Evolutionary conservation across 495 filamentous ascomycete genomes (phyloP).

Genomic region (Penicillium flavigenum): DNA sequence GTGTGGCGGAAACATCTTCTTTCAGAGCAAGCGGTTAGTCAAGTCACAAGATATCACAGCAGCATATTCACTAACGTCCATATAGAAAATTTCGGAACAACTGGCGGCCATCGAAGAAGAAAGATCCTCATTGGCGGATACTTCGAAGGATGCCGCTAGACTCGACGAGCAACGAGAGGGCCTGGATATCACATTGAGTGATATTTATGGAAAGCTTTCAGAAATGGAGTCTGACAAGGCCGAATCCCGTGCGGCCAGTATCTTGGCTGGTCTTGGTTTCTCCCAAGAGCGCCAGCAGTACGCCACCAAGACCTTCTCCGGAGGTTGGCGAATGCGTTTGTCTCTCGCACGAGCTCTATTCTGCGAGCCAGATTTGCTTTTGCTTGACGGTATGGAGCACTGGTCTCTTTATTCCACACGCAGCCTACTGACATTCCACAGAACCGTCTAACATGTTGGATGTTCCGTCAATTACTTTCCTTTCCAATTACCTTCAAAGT

Average conservation of each 20-base stretch:
- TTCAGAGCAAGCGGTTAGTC: constrained; percentile 76
- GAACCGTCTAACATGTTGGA: constrained; percentile 99
- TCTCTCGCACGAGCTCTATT: constrained; percentile 93
- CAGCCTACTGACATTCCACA: constrained; percentile 31
- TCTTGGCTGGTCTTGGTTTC: constrained; percentile 96
- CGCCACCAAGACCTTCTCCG: constrained; percentile 96
- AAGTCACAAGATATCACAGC: background rate
- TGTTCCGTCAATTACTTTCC: constrained; percentile 98
- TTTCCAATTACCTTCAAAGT: constrained; percentile 89
- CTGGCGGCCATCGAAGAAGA: constrained; percentile 78
- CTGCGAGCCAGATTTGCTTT: constrained; percentile 93
- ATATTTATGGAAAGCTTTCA: constrained; percentile 87
- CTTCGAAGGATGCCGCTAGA: constrained; percentile 76
- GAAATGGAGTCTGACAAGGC: constrained; percentile 99
- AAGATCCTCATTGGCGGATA: constrained; percentile 77
- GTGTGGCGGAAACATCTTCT: constrained; percentile 98
- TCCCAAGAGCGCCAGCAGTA: constrained; percentile 89
- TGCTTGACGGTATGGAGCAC: constrained; percentile 69
- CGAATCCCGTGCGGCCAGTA: constrained; percentile 90
- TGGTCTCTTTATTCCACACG: background rate
- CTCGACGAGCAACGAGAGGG: constrained; percentile 87
- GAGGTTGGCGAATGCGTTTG: constrained; percentile 99
- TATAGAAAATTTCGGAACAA: constrained; percentile 82
- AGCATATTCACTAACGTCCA: constrained; percentile 17
- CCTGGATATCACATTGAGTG: constrained; percentile 80